Evolutionary conservation across 1,284 basidiomycete genomes (phyloP), one percentile per base, ranked within the genome.

Genomic region (Ustilago bromivora): DNA sequence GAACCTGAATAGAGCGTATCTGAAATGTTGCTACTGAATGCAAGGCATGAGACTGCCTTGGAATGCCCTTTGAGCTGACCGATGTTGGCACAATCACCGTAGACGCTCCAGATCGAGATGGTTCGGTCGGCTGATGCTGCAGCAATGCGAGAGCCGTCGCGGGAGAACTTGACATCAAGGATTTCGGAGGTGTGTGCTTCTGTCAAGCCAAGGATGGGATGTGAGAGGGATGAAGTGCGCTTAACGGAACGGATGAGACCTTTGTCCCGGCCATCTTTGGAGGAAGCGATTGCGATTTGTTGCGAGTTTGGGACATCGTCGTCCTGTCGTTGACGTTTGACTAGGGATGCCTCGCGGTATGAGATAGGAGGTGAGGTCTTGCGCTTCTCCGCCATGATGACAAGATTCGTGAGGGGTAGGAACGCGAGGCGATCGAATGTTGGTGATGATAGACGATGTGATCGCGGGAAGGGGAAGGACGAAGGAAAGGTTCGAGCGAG

Each of bases 31-130:
- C 64, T 67, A 55, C 74, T 78, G 79, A 83, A 86, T 5, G 66
- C 54, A 8, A 86, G 60, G 35, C 78, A 77, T 2, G 83, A 84
- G 53, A 86, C 84, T 0, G 84, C 84, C 41, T 80, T 82, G 7
- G 70, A 65, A 61, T 86, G 84, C 0, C 82, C 82, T n/a, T 68
- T 66, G 47, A 86, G 79, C 41, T 73, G 71, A n/a, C 82, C 82
- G 11, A 85, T 70, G 70, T 86, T 85, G 61, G 70, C 64, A 52
- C 81, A 80, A n/a, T 72, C 74, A 23, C 83, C 81, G 43, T 76
- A 82, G 32, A 84, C 84, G 60, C 77, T 76, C 84, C 84, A 86
- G 53, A 86, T 68, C 7, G 84, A 85, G 32, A 86, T 79, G 28
- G 79, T 81, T 32, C 74, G 74, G 57, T 86, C 84, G 10, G 79